Conservation (phyloP, 2,329 filamentous ascomycete genomes). For the Teratosphaeria zuluensis region DNA sequence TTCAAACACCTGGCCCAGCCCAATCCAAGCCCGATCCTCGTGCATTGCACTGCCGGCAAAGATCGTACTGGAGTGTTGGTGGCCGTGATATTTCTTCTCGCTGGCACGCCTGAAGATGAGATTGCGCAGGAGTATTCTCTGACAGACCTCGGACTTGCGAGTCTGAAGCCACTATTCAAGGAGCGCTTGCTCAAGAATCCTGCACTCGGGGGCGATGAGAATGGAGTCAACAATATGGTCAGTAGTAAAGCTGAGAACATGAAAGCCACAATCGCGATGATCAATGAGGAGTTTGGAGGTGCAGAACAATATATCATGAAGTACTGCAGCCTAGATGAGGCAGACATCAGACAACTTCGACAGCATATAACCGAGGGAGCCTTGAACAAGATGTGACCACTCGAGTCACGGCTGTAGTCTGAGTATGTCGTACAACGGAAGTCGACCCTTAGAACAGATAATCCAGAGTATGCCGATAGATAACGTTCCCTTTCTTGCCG, state of each 20-base stretch:
- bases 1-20: conserved; percentile 47
- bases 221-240: conserved; percentile 36
- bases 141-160: conserved; percentile 51
- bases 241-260: conserved; percentile 42
- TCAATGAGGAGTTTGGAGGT: conserved; percentile 52
- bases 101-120: conserved; percentile 48
- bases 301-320: conserved; percentile 53
- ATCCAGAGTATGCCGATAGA: conserved; percentile 19
- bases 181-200: conserved; percentile 44
- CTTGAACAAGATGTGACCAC: conserved; percentile 1
- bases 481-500: conserved; percentile 11
- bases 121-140: conserved; percentile 62
- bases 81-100: conserved; percentile 55
- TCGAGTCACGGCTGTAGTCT: neutral
- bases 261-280: conserved; percentile 41
- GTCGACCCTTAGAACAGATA: conserved; percentile 17
- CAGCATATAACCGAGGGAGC: conserved; percentile 33
- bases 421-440: neutral
- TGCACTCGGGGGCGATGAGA: conserved; percentile 38
- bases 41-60: conserved; percentile 71
- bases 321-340: conserved; percentile 47
- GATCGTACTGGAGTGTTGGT: conserved; percentile 65
- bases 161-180: conserved; percentile 37
- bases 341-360: conserved; percentile 45
- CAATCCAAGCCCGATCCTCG: conserved; percentile 43